These are phyloP conservation scores for Alternaria infectoria DNA, from an alignment of 2,329 filamentous ascomycete species.

Conservation along the genomic window DNA sequence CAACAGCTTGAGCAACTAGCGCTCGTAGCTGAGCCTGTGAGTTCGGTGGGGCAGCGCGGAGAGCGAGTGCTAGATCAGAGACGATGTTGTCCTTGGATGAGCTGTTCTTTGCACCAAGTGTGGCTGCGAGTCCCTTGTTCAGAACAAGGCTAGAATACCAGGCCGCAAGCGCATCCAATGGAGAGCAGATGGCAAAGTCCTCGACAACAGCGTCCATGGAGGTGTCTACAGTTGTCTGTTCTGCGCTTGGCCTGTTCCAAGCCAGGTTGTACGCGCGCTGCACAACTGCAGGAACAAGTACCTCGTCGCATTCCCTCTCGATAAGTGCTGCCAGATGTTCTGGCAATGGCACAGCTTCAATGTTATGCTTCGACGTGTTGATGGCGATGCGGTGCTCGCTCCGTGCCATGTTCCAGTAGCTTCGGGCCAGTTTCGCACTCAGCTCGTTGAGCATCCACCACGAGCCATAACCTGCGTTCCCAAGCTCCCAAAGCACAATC, in stretches of 20 bases:
- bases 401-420: conserved; percentile 82
- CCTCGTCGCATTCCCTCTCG: conserved; percentile 79
- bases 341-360: conserved; percentile 71
- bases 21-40: conserved; percentile 71
- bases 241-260: conserved; percentile 79
- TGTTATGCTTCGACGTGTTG: conserved; percentile 46
- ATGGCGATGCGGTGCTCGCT: conserved; percentile 62
- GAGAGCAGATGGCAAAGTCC: conserved; percentile 82
- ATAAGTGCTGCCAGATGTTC: conserved; percentile 78
- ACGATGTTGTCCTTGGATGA: conserved; percentile 53
- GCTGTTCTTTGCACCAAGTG: conserved; percentile 63
- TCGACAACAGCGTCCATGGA: conserved; percentile 85
- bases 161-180: conserved; percentile 86
- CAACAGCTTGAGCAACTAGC: conserved; percentile 64
- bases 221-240: conserved; percentile 69
- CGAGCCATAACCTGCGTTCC: conserved; percentile 69
- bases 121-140: conserved; percentile 70
- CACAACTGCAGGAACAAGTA: conserved; percentile 77
- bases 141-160: conserved; percentile 84
- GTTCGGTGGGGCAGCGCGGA: conserved; percentile 76
- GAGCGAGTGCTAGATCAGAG: conserved; percentile 69
- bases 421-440: conserved; percentile 74
- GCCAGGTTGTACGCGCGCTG: conserved; percentile 89
- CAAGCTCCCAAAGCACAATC: conserved; percentile 82
- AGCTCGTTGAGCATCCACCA: conserved; percentile 70